Conservation (phyloP, 1,284 basidiomycete genomes). For the Cerioporus squamosus region DNA sequence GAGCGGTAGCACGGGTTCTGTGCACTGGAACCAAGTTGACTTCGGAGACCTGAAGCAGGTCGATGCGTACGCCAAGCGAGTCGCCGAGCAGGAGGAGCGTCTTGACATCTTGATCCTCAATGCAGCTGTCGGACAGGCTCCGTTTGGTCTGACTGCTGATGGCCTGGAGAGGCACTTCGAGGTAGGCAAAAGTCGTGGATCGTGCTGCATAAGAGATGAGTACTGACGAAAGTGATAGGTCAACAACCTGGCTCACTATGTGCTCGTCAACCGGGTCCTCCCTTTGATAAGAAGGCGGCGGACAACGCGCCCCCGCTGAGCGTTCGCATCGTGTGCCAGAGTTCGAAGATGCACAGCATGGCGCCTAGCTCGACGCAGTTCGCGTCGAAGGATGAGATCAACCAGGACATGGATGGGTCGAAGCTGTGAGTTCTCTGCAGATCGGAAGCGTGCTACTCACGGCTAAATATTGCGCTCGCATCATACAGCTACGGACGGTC, state of each 20-base stretch:
- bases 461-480: neutral
- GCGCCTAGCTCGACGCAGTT: constrained; percentile 24
- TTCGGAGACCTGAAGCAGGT: too few relatives aligned
- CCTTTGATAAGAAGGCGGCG: too few relatives aligned
- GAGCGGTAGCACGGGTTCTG: too few relatives aligned
- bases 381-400: constrained; percentile 29
- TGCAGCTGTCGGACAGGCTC: constrained; percentile 33
- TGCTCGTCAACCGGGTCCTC: constrained; percentile 28
- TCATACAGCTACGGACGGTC: constrained; percentile 27
- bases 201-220: neutral
- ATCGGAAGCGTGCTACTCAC: too few relatives aligned
- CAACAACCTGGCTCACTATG: constrained; percentile 31
- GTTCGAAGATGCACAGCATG: constrained; percentile 28
- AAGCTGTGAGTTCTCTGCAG: constrained; percentile 15
- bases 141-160: constrained; percentile 30
- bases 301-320: constrained; percentile 20
- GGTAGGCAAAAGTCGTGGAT: constrained; percentile 5
- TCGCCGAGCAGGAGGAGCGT: constrained; percentile 26
- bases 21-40: too few relatives aligned
- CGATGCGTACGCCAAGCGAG: too few relatives aligned
- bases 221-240: constrained; percentile 11
- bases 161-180: constrained; percentile 34
- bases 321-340: constrained; percentile 32
- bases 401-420: constrained; percentile 21
- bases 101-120: constrained; percentile 35